phyloP scores from a whole-genome alignment of 169 alveolate genomes.

The Plasmodium vivax region DNA sequence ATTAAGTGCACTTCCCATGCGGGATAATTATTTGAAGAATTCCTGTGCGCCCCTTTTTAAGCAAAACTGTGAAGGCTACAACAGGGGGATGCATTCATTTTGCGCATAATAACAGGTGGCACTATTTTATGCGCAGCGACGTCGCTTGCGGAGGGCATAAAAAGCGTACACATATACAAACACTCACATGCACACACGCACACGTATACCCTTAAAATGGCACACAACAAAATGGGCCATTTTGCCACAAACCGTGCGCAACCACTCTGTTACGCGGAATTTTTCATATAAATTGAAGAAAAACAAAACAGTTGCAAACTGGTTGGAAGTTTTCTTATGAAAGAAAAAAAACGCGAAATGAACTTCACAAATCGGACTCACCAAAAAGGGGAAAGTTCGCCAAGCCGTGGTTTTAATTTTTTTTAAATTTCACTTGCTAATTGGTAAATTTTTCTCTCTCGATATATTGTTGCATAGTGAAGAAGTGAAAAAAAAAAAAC shows the following conservation, averaged over 20 bases:
- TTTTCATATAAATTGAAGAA: background rate
- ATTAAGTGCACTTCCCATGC: background rate
- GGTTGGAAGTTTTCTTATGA: background rate
- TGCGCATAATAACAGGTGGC: background rate
- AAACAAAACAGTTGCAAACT: background rate
- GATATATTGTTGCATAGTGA: background rate
- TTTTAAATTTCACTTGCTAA: background rate
- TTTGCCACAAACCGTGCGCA: background rate
- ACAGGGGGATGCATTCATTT: background rate
- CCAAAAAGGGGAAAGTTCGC: background rate
- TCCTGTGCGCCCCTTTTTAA: background rate
- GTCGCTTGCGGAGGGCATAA: background rate
- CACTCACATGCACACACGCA: slow-evolving; percentile 1
- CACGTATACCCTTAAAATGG: background rate
- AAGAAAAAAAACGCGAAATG: background rate
- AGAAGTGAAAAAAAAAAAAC: background rate
- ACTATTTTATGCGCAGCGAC: background rate
- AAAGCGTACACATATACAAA: background rate
- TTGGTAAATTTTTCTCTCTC: background rate
- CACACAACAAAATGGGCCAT: background rate
- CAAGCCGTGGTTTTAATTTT: background rate
- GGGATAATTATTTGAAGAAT: background rate
- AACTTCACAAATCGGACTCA: slow-evolving; percentile 1
- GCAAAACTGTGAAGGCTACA: background rate
- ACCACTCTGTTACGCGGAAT: background rate